These are phyloP conservation scores for Pseudogymnoascus sp. DNA, from an alignment of 2,329 filamentous ascomycete genomes.

Conservation along the genomic window DNA sequence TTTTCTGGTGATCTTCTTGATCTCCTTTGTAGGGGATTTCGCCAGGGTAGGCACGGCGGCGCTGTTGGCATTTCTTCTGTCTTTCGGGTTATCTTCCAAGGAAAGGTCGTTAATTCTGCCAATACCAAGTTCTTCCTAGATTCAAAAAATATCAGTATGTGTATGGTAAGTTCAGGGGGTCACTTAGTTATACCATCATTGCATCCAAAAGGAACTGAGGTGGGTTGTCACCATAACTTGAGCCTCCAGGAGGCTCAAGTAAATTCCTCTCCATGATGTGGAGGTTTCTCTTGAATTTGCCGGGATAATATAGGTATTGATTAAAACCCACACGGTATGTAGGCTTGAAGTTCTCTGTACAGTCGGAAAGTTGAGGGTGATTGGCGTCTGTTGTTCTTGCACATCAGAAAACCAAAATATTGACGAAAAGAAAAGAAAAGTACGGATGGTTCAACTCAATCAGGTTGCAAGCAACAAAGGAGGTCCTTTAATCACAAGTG, in stretches of 20 bases:
- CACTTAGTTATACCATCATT: not conserved
- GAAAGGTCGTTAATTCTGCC: conserved; percentile 21
- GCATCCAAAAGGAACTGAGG: not conserved
- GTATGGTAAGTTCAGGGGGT: not conserved
- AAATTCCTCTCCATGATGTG: not conserved
- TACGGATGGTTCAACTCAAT: not conserved
- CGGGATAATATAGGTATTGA: not conserved
- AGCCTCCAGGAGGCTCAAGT: not conserved
- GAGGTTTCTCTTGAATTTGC: not conserved
- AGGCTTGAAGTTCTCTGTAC: not conserved
- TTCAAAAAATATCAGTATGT: not conserved
- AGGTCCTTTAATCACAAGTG: not conserved
- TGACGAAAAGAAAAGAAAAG: not conserved
- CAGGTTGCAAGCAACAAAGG: not conserved
- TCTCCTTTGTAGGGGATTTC: not conserved
- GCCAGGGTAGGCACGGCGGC: not conserved
- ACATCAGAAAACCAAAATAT: not conserved
- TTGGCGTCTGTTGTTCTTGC: not conserved
- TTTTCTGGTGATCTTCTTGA: not conserved
- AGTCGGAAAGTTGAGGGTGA: not conserved
- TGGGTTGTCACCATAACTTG: not conserved
- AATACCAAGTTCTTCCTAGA: conserved; percentile 25
- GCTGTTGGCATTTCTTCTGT: not conserved
- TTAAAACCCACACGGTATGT: too few relatives aligned
- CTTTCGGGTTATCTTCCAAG: conserved; percentile 16